Conservation (phyloP, 441 rosid genomes). For the Rhodomyrtus psidioides region DNA sequence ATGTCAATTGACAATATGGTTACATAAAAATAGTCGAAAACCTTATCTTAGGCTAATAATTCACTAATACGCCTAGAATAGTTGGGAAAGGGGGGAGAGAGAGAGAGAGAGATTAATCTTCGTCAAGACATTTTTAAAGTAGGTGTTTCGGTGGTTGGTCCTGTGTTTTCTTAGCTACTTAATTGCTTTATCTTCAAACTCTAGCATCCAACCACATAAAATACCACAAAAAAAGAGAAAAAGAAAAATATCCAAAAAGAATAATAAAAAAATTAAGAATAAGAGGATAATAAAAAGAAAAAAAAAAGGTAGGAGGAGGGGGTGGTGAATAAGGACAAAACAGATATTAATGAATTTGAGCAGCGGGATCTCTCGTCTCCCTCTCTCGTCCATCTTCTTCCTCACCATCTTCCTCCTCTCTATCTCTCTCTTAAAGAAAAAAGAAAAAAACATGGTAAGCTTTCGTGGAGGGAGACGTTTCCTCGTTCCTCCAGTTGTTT, state of each 20-base stretch:
- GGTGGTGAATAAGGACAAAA: slow-evolving; percentile 24
- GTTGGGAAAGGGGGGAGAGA: not conserved
- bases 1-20: not conserved
- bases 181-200: slow-evolving; percentile 48
- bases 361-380: slow-evolving; percentile 7
- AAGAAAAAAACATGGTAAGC: not conserved
- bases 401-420: not conserved
- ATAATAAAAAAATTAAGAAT: not conserved
- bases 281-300: not conserved
- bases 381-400: not conserved
- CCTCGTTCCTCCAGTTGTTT: slow-evolving; percentile 64
- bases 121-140: slow-evolving; percentile 5
- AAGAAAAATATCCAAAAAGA: slow-evolving; percentile 4
- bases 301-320: not conserved
- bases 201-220: slow-evolving; percentile 43
- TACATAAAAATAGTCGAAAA: not conserved
- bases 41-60: not conserved
- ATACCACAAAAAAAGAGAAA: not conserved
- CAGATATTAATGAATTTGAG: slow-evolving; percentile 32
- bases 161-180: slow-evolving; percentile 20
- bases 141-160: slow-evolving; percentile 38
- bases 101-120: not conserved
- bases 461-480: slow-evolving; percentile 55
- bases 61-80: not conserved
- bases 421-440: not conserved